Percentiles rank a stretch among this genome's conserved stretches.
These are phyloP conservation scores for Agaricales sp. DNA, from an alignment of 1,284 basidiomycete genomes.

Conservation along the genomic window DNA sequence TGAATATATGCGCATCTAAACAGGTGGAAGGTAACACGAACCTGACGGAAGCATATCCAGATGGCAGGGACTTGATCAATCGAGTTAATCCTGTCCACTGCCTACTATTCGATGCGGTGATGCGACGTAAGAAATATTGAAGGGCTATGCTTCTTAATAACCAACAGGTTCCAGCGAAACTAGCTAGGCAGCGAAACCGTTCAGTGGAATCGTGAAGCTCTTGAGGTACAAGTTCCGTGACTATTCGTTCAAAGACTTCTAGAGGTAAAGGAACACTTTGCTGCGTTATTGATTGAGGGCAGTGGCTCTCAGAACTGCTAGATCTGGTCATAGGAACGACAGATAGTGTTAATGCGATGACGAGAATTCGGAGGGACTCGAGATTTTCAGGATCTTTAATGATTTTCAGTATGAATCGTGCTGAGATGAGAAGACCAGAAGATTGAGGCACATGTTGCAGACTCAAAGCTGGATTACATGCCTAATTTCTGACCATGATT, in stretches of 20 bases:
- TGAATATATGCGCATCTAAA: neutral
- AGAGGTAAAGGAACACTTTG: neutral
- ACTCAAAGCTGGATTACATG: no score
- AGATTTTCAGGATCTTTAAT: neutral
- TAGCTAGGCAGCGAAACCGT: neutral
- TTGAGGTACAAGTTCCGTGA: neutral
- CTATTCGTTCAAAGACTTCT: neutral
- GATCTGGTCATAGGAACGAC: no score
- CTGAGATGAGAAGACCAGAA: no score
- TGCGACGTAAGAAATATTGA: neutral
- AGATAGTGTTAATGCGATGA: neutral
- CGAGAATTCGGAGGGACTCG: neutral
- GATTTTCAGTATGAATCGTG: neutral
- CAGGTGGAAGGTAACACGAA: neutral
- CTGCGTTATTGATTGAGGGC: neutral
- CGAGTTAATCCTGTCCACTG: neutral
- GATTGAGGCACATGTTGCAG: no score
- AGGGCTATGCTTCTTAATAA: neutral
- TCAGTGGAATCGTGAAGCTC: neutral
- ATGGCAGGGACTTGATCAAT: neutral
- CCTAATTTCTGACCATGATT: no score
- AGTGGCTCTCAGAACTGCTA: neutral
- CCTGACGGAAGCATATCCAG: neutral
- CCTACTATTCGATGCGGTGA: neutral
- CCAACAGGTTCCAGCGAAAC: neutral